These are phyloP conservation scores for Mucor circinelloides DNA, from an alignment of 371 early-diverging fungal species.

Conservation along the genomic window DNA sequence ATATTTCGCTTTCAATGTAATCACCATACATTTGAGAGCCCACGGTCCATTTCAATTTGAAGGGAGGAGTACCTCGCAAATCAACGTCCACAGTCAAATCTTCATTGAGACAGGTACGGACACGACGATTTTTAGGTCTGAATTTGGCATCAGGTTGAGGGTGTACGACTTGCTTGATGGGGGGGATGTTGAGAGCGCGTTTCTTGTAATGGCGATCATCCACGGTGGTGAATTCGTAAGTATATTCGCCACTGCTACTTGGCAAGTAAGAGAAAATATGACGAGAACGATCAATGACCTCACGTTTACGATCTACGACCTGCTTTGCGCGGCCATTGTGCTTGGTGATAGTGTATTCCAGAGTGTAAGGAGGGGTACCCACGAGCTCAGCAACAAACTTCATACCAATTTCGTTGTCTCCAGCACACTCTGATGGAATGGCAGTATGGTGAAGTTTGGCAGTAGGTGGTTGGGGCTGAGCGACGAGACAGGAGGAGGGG, in stretches of 20 bases:
- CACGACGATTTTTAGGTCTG: constrained; percentile 6
- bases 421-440: constrained; percentile 52
- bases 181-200: constrained; percentile 23
- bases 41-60: constrained; percentile 37
- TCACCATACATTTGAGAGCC: constrained; percentile 35
- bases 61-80: constrained; percentile 46
- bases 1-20: constrained; percentile 24
- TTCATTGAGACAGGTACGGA: constrained; percentile 49
- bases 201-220: constrained; percentile 49
- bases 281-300: constrained; percentile 41
- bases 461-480: constrained; percentile 45
- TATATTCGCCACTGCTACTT: constrained; percentile 46
- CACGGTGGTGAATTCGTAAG: constrained; percentile 42
- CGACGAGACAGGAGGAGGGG: constrained; percentile 47
- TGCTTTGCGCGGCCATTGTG: constrained; percentile 25
- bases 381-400: constrained; percentile 43
- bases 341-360: constrained; percentile 45
- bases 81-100: constrained; percentile 38
- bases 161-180: constrained; percentile 47
- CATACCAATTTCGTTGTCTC: constrained; percentile 52
- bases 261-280: constrained; percentile 47
- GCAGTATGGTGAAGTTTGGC: constrained; percentile 36
- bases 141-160: constrained; percentile 58
- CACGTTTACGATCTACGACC: constrained; percentile 31
- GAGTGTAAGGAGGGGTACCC: constrained; percentile 44